These are phyloP conservation scores for Gossypium ekmanianum DNA, from an alignment of 345 rosid species.

Conservation along the genomic window DNA sequence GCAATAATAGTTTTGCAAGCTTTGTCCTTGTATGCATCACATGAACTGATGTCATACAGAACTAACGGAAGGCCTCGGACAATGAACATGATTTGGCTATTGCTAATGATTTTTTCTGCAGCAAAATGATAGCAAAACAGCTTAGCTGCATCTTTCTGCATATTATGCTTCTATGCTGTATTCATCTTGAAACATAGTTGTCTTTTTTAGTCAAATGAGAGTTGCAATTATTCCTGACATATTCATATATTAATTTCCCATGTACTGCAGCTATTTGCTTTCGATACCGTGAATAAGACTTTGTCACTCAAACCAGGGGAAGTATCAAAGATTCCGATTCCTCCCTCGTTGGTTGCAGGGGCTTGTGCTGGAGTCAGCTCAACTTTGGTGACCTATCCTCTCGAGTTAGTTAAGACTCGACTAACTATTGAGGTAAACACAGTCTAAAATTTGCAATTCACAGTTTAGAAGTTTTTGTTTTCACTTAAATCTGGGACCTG, in stretches of 20 bases:
- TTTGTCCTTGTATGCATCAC: neutral
- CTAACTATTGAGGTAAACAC: constrained; percentile 74
- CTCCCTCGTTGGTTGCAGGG: constrained; percentile 85
- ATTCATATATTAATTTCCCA: neutral
- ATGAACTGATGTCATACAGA: neutral
- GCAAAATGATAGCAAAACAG: neutral
- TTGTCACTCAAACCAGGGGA: constrained; percentile 67
- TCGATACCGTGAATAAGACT: constrained; percentile 76
- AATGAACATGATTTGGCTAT: neutral
- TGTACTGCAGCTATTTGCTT: constrained; percentile 71
- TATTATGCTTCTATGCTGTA: neutral
- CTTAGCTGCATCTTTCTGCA: neutral
- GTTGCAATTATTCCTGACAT: neutral
- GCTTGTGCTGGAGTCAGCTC: constrained; percentile 99
- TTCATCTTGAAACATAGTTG: neutral
- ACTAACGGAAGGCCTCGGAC: neutral
- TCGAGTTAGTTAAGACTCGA: constrained; percentile 87
- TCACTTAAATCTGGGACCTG: neutral
- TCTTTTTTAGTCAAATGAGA: neutral
- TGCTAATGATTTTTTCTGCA: neutral
- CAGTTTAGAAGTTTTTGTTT: neutral
- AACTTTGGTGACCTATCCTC: constrained; percentile 87
- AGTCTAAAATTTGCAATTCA: neutral
- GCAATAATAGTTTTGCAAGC: too few species aligned
- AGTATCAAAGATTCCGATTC: constrained; percentile 55